phyloP scores from a whole-genome alignment of 2,329 filamentous ascomycete species.

The Fusarium sp. region DNA sequence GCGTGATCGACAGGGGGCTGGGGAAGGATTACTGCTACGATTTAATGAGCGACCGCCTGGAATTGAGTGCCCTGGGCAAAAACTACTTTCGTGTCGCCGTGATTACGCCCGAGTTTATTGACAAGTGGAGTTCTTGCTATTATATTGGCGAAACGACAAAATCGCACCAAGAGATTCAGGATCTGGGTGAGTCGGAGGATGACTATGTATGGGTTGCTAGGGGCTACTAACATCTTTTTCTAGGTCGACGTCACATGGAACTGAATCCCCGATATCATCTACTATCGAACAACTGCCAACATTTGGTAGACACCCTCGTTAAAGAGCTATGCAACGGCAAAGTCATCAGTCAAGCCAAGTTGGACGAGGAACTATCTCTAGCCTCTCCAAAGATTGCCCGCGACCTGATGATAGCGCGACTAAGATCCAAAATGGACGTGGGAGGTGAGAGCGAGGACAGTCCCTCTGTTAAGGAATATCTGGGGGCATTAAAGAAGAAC shows the following conservation, averaged over 20 bases:
- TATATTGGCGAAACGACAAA: conserved; percentile 45
- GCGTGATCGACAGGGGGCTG: conserved; percentile 39
- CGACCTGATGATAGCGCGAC: conserved; percentile 34
- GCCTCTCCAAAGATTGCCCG: conserved; percentile 40
- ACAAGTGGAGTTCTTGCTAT: conserved; percentile 43
- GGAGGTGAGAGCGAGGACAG: conserved; percentile 37
- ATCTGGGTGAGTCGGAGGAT: conserved; percentile 21
- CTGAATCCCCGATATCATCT: conserved; percentile 34
- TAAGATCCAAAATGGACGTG: conserved; percentile 35
- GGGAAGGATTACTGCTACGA: conserved; percentile 40
- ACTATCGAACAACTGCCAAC: conserved; percentile 42
- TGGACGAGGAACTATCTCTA: conserved; percentile 37
- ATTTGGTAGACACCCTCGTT: conserved; percentile 39
- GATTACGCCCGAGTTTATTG: conserved; percentile 37
- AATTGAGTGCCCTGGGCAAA: conserved; percentile 37
- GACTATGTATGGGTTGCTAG: accelerated
- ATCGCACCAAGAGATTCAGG: conserved; percentile 37
- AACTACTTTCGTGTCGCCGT: conserved; percentile 40
- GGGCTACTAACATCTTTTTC: neutral
- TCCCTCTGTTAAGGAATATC: conserved; percentile 36
- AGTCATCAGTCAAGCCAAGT: conserved; percentile 40
- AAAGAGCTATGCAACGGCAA: conserved; percentile 44
- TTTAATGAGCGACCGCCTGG: conserved; percentile 43
- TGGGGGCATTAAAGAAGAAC: conserved; percentile 28
- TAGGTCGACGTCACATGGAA: conserved; percentile 33